These are phyloP conservation scores for Cyclotella sp. DNA, from an alignment of 108 stramenopile species.

Conservation along the genomic window DNA sequence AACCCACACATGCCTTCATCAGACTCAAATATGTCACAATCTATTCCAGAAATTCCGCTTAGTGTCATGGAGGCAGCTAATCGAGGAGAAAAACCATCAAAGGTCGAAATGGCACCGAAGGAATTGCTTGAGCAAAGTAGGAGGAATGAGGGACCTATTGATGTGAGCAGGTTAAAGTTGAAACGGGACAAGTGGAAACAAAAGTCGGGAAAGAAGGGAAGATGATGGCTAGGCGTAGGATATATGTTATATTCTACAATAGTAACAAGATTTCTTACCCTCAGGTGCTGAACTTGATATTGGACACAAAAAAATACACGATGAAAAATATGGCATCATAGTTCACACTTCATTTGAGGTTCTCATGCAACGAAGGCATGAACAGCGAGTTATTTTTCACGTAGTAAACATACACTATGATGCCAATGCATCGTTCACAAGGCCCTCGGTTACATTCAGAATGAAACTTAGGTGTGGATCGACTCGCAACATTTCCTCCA, in stretches of 20 bases:
- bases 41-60: constrained; percentile 37
- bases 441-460: constrained; percentile 32
- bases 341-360: too few species aligned
- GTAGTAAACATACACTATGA: background rate
- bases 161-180: constrained; percentile 38
- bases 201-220: constrained; percentile 20
- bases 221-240: background rate
- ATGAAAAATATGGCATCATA: too few species aligned
- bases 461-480: constrained; percentile 33
- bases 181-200: constrained; percentile 33
- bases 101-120: constrained; percentile 47
- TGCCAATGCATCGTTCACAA: constrained; percentile 39
- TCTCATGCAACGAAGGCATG: too few species aligned
- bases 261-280: too few species aligned
- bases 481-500: constrained; percentile 33
- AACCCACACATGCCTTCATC: background rate
- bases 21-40: constrained; percentile 2
- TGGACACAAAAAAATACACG: too few species aligned
- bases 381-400: too few species aligned
- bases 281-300: too few species aligned
- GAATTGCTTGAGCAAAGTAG: constrained; percentile 14
- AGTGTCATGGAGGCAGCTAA: constrained; percentile 77
- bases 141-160: constrained; percentile 25
- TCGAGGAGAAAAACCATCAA: constrained; percentile 49
- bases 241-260: background rate